Base-by-base conservation (phyloP, 139 green algal genomes). In the Chlorella vulgaris region DNA sequence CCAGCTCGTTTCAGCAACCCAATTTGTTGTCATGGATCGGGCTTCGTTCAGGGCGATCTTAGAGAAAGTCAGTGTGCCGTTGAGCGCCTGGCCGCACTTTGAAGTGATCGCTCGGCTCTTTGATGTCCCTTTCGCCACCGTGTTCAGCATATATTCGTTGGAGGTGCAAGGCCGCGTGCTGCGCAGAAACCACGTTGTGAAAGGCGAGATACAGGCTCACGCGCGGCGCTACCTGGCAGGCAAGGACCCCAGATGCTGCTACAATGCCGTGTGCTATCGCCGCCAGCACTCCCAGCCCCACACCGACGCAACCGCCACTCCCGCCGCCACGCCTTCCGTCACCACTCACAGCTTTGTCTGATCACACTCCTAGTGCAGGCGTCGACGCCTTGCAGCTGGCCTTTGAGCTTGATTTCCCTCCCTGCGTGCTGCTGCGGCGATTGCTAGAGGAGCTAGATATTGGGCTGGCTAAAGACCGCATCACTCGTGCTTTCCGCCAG, bases 391-490 rank as follows among this genome's bases (percentile, higher is more conserved):
- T 97, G 29, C 51, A 84, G n/a, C 68, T 97, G 1, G 83, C 80
- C 7, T 85, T 80, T 8, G 74, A 85, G 7, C 81, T 91, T 18
- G 85, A 96, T 84, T 91, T 95, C 53, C 89, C 91, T 13, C 91
- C 92, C 13, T 96, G 92, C 86, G 88, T 94, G 42, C 78, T 96
- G 26, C 51, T 94, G 70, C 80, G 93, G 1, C 87, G 87, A 15
- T 78, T 96, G 82, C 82, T 92, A n/a, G 76, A 89, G 36, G 13
- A 3, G 4, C 81, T 82, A 3, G 67, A 71, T 8, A 63, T 85
- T 35, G 66, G 74, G 7, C 70, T 88, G 26, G 74, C 50, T 22
- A 84, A 82, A 50, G 43, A 85, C 61, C 78, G 26, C 0, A 80
- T 91, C 51, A 83, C 83, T 8, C 74, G 85, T 47, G 47, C 90